These are phyloP conservation scores for Paxillus rubicundulus DNA, from an alignment of 768 basidiomycete genomes.

Conservation along the genomic window DNA sequence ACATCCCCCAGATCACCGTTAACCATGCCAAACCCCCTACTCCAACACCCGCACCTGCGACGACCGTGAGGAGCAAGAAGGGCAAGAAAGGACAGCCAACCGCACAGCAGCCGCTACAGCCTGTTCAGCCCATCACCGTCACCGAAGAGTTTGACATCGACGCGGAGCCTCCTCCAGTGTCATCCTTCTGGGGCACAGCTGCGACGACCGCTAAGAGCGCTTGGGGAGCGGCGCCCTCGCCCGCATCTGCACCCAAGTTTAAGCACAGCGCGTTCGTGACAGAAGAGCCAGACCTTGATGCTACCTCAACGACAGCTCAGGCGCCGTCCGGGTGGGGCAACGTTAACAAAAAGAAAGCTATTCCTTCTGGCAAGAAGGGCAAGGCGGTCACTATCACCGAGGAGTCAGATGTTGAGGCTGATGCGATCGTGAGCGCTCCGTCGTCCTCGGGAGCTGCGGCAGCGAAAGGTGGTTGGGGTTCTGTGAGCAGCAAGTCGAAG, in stretches of 20 bases:
- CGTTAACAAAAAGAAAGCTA: conserved; percentile 12
- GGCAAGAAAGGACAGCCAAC: conserved; percentile 22
- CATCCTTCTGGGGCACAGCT: conserved; percentile 19
- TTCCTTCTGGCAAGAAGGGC: conserved; percentile 15
- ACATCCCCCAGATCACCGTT: conserved; percentile 27
- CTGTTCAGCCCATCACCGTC: conserved; percentile 13
- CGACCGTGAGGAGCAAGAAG: conserved; percentile 22
- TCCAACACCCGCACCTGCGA: conserved; percentile 9
- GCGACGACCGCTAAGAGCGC: conserved; percentile 10
- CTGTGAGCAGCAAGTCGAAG: conserved; percentile 23
- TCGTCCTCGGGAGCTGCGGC: conserved; percentile 12
- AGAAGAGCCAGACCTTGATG: conserved; percentile 8
- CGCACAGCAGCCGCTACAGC: conserved; percentile 7
- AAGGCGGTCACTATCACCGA: conserved; percentile 27
- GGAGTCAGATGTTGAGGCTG: conserved; percentile 26
- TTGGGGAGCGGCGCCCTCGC: conserved; percentile 6
- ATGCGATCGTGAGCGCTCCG: conserved; percentile 13
- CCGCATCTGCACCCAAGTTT: conserved; percentile 3
- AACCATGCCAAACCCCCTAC: conserved; percentile 17
- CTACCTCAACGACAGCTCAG: not conserved
- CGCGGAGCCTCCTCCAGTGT: conserved; percentile 18
- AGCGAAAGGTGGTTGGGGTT: conserved; percentile 19
- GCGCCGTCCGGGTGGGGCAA: conserved; percentile 5
- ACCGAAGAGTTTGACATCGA: conserved; percentile 17
- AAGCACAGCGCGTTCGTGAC: not conserved